phyloP scores from a whole-genome alignment of 805 yeast genomes.

The Wickerhamomyces chaumierensis region DNA sequence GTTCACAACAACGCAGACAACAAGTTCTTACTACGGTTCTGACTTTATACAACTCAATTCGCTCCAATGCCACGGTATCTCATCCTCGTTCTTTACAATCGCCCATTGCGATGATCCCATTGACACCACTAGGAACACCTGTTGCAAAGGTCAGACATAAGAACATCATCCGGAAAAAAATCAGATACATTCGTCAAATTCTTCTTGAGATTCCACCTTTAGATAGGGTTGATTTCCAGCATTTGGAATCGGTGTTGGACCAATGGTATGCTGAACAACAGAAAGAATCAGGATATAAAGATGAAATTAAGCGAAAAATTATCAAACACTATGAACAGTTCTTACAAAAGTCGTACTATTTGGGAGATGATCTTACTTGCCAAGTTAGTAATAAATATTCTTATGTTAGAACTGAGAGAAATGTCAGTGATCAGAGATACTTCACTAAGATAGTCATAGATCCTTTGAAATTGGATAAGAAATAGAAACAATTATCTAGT shows the following conservation, averaged over 20 bases:
- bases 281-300: background rate
- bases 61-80: too few relatives aligned
- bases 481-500: background rate
- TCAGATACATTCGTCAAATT: conserved; percentile 10
- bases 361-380: conserved; percentile 7
- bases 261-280: conserved; percentile 3
- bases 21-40: too few relatives aligned
- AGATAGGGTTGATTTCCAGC: conserved; percentile 7
- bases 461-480: background rate
- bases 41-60: too few relatives aligned
- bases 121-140: conserved; percentile 12
- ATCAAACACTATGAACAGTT: conserved; percentile 16
- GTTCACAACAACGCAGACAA: too few relatives aligned
- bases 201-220: conserved; percentile 13
- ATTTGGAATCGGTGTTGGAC: conserved; percentile 10
- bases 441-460: background rate
- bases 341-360: conserved; percentile 11
- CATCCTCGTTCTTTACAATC: too few relatives aligned
- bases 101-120: conserved; percentile 11
- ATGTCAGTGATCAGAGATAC: background rate
- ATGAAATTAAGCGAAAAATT: background rate
- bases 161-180: conserved; percentile 13
- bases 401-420: conserved; percentile 1
- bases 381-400: conserved; percentile 14
- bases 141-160: conserved; percentile 10